phyloP scores from a whole-genome alignment of 2,329 filamentous ascomycete species.

The Colletotrichum scovillei region DNA sequence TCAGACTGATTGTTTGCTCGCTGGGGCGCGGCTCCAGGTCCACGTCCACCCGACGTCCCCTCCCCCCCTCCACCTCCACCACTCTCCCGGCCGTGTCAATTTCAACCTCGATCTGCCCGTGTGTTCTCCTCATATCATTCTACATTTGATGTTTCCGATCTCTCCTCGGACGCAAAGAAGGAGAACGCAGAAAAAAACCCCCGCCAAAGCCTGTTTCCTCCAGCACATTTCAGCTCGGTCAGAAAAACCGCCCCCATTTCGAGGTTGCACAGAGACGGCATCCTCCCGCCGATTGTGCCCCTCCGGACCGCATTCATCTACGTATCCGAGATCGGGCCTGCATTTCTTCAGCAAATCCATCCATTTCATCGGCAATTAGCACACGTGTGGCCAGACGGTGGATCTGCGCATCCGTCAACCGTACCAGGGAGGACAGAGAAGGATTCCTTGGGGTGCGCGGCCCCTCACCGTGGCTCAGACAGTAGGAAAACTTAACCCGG shows the following conservation, averaged over 20 bases:
- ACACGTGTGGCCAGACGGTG: neutral
- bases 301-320: neutral
- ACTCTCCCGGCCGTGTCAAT: slow-evolving; percentile 23
- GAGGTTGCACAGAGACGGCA: neutral
- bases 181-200: neutral
- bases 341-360: neutral
- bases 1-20: neutral
- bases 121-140: slow-evolving; percentile 15
- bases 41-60: neutral
- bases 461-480: slow-evolving; percentile 12
- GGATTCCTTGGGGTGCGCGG: neutral
- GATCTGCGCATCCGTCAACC: slow-evolving; percentile 24
- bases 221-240: neutral
- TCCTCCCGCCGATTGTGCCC: neutral
- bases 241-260: neutral
- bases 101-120: slow-evolving; percentile 27
- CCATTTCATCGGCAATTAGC: neutral
- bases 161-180: neutral
- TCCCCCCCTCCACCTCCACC: neutral
- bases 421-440: slow-evolving; percentile 8
- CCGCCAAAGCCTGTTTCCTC: slow-evolving; percentile 2
- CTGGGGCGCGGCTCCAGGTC: neutral
- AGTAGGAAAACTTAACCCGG: neutral
- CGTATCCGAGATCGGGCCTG: neutral
- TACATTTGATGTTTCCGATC: neutral